Conservation (phyloP, 148 eudicot genomes). For the Camellia lanceoleosa region DNA sequence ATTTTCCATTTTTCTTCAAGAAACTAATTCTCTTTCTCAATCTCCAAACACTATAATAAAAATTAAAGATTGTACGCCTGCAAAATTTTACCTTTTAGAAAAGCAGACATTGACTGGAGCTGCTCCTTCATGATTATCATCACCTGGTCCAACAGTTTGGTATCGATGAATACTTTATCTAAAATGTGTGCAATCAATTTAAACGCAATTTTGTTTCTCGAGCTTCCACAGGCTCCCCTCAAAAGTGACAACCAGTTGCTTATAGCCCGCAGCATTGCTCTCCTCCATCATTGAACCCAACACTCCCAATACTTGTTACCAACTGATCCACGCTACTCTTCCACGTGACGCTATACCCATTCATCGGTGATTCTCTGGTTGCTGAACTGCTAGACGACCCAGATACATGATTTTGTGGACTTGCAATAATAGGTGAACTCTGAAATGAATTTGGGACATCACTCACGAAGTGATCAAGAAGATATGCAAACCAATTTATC, state of each 20-base stretch:
- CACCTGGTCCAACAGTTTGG: slow-evolving; percentile 71
- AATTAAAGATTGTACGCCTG: not conserved
- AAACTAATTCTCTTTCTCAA: not conserved
- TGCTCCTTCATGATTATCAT: slow-evolving; percentile 63
- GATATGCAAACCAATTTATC: slow-evolving; percentile 44
- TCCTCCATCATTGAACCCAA: slow-evolving; percentile 30
- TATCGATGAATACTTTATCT: slow-evolving; percentile 52
- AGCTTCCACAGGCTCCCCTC: slow-evolving; percentile 77
- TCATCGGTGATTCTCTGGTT: slow-evolving; percentile 42
- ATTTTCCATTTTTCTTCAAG: not conserved
- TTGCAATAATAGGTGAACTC: slow-evolving; percentile 65
- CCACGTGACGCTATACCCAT: slow-evolving; percentile 46
- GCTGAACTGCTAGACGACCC: slow-evolving; percentile 50
- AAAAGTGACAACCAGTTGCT: slow-evolving; percentile 43
- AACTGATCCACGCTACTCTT: slow-evolving; percentile 39
- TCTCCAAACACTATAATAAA: not conserved
- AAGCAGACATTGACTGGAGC: slow-evolving; percentile 62
- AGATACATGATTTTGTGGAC: slow-evolving; percentile 51
- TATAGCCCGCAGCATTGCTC: slow-evolving; percentile 17
- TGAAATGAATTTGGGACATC: slow-evolving; percentile 48
- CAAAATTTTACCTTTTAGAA: slow-evolving; percentile 61
- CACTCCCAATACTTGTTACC: slow-evolving; percentile 25
- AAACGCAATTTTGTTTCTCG: slow-evolving; percentile 67
- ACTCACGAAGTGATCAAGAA: slow-evolving; percentile 53
- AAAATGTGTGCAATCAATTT: slow-evolving; percentile 60